phyloP scores from a whole-genome alignment of 257 asterid species.

The Cordia subcordata region DNA sequence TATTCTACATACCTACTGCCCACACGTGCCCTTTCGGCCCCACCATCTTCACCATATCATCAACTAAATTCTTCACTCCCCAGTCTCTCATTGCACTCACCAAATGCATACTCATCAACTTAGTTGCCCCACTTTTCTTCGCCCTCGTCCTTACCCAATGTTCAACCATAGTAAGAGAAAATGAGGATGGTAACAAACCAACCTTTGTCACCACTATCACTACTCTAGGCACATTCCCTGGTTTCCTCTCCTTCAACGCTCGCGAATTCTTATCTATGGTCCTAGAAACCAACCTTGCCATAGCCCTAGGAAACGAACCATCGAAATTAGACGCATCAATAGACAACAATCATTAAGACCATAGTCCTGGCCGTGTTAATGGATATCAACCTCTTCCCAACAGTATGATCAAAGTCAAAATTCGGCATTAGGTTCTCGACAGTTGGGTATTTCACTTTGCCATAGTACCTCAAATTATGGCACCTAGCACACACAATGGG shows the following conservation, averaged over 20 bases:
- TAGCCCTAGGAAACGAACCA: constrained; percentile 84
- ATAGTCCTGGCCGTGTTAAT: constrained; percentile 59
- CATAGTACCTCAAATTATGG: constrained; percentile 68
- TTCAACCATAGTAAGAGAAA: constrained; percentile 79
- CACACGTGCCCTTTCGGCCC: constrained; percentile 88
- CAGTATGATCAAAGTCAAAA: constrained; percentile 85
- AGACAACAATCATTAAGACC: constrained; percentile 72
- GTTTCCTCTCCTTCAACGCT: constrained; percentile 82
- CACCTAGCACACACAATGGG: constrained; percentile 83
- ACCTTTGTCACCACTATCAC: constrained; percentile 78
- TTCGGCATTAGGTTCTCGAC: constrained; percentile 78
- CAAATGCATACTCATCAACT: constrained; percentile 63
- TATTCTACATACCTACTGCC: constrained; percentile 92
- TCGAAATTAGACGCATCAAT: constrained; percentile 86
- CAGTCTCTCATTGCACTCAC: constrained; percentile 83
- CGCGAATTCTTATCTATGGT: constrained; percentile 57
- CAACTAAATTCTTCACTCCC: constrained; percentile 80
- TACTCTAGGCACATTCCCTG: constrained; percentile 78
- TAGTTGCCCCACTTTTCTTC: constrained; percentile 69
- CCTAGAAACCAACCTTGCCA: constrained; percentile 53
- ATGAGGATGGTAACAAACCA: constrained; percentile 73
- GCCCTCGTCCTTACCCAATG: constrained; percentile 87
- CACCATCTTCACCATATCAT: constrained; percentile 64
- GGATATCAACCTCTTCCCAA: constrained; percentile 72
- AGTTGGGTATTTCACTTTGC: constrained; percentile 56